phyloP scores from a whole-genome alignment of 225 moss, liverwort and hornwort genomes.

The Sphagnum tenellum region DNA sequence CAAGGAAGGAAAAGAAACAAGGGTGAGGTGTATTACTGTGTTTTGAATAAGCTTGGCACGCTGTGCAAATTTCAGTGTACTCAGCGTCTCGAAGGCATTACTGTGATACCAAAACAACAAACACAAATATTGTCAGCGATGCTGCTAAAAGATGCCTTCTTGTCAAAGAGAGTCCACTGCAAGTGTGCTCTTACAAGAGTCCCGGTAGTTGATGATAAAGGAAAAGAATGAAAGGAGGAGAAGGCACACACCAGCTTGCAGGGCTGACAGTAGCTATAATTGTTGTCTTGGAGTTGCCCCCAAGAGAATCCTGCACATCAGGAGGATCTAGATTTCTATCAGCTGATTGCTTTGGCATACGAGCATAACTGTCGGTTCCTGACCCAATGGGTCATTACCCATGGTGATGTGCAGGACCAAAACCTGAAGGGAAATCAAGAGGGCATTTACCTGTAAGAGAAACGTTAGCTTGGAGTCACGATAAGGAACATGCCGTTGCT shows the following conservation, averaged over 20 bases:
- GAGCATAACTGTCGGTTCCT: no score
- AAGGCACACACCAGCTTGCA: slow-evolving; percentile 41
- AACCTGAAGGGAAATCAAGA: neutral
- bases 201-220: no score
- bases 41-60: slow-evolving; percentile 63
- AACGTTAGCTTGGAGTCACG: slow-evolving; percentile 76
- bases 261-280: slow-evolving; percentile 79
- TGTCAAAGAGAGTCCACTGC: no score
- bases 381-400: no score
- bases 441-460: slow-evolving; percentile 48
- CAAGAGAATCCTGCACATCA: slow-evolving; percentile 52
- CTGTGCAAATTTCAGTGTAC: slow-evolving; percentile 64
- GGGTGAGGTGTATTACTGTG: slow-evolving; percentile 24
- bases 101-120: slow-evolving; percentile 11
- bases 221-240: no score
- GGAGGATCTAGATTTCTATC: no score
- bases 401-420: no score
- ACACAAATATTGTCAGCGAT: no score
- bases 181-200: no score
- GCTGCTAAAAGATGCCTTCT: no score
- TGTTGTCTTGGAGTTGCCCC: slow-evolving; percentile 69
- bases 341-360: no score
- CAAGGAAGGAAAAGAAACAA: neutral
- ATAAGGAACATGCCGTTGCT: slow-evolving; percentile 73
- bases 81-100: slow-evolving; percentile 56